These are phyloP conservation scores for Calamus simplicifolius DNA, from an alignment of 176 grass and related monocot species.

Conservation along the genomic window DNA sequence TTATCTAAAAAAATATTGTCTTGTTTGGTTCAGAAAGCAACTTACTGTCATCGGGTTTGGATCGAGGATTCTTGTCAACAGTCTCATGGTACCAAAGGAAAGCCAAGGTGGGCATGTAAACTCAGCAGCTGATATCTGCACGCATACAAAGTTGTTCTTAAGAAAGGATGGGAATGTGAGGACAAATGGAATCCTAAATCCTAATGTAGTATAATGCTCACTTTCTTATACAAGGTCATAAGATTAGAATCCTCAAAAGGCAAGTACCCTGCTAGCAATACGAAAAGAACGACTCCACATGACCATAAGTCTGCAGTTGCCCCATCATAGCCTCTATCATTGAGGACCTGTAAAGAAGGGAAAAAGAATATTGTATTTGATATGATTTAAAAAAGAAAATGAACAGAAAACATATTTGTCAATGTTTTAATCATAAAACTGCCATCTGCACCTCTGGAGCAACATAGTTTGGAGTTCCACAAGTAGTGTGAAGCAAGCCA, in stretches of 20 bases:
- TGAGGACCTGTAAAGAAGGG: slow-evolving; percentile 54
- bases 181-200: neutral
- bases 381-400: too few species aligned
- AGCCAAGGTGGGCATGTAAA: slow-evolving; percentile 88
- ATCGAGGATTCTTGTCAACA: slow-evolving; percentile 75
- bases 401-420: too few species aligned
- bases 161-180: neutral
- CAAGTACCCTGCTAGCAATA: slow-evolving; percentile 84
- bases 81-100: slow-evolving; percentile 72
- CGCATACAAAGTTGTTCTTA: neutral
- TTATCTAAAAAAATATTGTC: too few species aligned
- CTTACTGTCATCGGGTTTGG: slow-evolving; percentile 82
- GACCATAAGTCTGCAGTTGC: slow-evolving; percentile 94
- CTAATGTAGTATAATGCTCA: slow-evolving; percentile 18
- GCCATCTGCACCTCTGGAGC: slow-evolving; percentile 69
- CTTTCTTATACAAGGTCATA: slow-evolving; percentile 88
- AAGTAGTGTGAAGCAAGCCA: slow-evolving; percentile 95
- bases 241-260: slow-evolving; percentile 95
- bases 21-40: neutral
- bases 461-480: slow-evolving; percentile 97
- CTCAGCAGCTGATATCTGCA: slow-evolving; percentile 71
- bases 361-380: too few species aligned
- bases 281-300: slow-evolving; percentile 93
- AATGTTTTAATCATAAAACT: neutral
- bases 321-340: slow-evolving; percentile 96